Evolutionary conservation across 1,284 basidiomycete species (phyloP), one percentile per base, ranked within the genome.

Genomic region (Malassezia sp.): DNA sequence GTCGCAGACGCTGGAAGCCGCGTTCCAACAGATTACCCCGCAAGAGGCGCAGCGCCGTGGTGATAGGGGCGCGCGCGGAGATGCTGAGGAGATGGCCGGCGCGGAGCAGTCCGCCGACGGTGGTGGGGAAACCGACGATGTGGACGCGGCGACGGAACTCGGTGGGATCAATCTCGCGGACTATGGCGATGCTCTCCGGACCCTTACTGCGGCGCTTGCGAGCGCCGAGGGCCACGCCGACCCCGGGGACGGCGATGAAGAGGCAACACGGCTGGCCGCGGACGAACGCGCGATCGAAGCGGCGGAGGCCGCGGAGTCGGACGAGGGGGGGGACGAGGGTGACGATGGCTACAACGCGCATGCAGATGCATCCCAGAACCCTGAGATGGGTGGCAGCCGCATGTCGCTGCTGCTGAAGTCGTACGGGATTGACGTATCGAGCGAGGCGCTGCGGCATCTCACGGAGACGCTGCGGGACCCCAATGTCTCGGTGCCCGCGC

Each of bases 201-300:
- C 60, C 5, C 56, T 61, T 29, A 58, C 55, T 2, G 56, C 55
- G 7, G 60, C 60, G 2, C 52, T 61, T n/a, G 49, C 49, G 12
- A 44, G 54, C 11, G n/a, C 18, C 15, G 20, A 41, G 6, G 50
- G 27, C 18, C 53, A 41, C 2, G n/a, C n/a, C n/a, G n/a, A n/a
- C n/a, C n/a, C n/a, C n/a, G 56, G 55, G n/a, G 51, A 53, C 3
- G 59, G 38, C 32, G 55, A 53, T 26, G 60, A 61, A 22, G 48
- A 50, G 14, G 35, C 43, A 10, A 35, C 42, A 11, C 48, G 34
- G 37, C 48, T 38, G 5, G 34, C 45, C 15, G 57, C 60, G 3
- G 60, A 61, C 31, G 60, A 61, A 44, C 50, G 56, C 6, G 60
- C 60, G 32, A 61, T 61, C 28, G 60, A 57, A 18, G 59, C 52